Base-by-base conservation (phyloP, 2,329 filamentous ascomycete species). In the Epichloe sp. region DNA sequence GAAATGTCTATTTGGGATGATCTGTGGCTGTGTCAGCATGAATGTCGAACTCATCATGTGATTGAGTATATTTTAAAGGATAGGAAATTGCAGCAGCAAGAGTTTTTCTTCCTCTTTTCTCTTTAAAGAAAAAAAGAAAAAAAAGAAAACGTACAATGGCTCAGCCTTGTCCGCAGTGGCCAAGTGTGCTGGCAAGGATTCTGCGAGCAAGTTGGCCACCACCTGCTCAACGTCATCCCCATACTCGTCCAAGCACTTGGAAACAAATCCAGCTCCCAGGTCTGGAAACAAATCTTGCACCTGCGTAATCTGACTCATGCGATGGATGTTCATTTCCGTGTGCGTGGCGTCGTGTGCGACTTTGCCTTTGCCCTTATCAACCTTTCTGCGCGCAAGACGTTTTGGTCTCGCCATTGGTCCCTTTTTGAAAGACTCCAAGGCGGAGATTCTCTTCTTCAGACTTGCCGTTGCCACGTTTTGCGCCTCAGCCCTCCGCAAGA, bases 261-360 rank as follows among this genome's bases (percentile, higher is more conserved):
- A 76, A 15, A 97, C 73, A 62, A 95, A 97, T 0, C 78, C 86
- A 4, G 86, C 83, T 5, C 90, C 89, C 10, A 97, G 72, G 55
- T 95, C 81, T 0, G 91, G 88, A 61, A 97, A 96, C 0, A 97
- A 73, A 62, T 98, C 91, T 62, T 95, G 89, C n/a, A 98, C 77
- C 64, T 94, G 88, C 0, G 85, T 85, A 48, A 97, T 81, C 47
- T 91, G 79, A 59, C 85, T 90, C 79, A 94, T 85, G 42, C 76
- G 82, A 65, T 95, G 88, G 21, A 91, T 71, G 60, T 93, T 87
- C 36, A 90, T 71, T 43, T 77, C 72, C 3, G 65, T 66, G 5
- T 68, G 60, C 6, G 62, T 56, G 5, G 75, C 69, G 7, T 66
- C 63, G 5, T 60, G 62, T 3, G 65, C 62, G 52, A 67, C 68